These are phyloP conservation scores for Starmera quercuum DNA, from an alignment of 805 yeast species.

Conservation along the genomic window DNA sequence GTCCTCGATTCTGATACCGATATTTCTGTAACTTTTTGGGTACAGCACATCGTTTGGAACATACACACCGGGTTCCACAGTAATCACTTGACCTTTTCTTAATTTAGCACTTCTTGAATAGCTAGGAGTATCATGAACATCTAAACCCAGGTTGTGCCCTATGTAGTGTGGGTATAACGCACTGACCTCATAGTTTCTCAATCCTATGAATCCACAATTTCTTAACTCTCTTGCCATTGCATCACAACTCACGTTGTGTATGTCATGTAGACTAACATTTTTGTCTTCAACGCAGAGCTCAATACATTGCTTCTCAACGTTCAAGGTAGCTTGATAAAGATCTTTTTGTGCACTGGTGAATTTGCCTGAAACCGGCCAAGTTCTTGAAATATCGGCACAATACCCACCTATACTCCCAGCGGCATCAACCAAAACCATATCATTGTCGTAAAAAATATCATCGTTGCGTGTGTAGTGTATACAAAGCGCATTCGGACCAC, in stretches of 20 bases:
- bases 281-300: slow-evolving; percentile 50
- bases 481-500: slow-evolving; percentile 82
- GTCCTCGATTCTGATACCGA: slow-evolving; percentile 94
- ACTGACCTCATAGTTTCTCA: slow-evolving; percentile 46
- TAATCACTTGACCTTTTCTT: slow-evolving; percentile 70
- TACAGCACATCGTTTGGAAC: slow-evolving; percentile 63
- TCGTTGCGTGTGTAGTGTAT: slow-evolving; percentile 94
- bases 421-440: slow-evolving; percentile 88
- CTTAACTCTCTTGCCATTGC: slow-evolving; percentile 55
- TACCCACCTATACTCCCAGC: slow-evolving; percentile 93
- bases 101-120: slow-evolving; percentile 49
- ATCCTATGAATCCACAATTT: slow-evolving; percentile 58
- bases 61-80: slow-evolving; percentile 95
- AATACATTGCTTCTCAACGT: slow-evolving; percentile 75
- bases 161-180: slow-evolving; percentile 83
- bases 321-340: slow-evolving; percentile 79
- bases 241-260: slow-evolving; percentile 64
- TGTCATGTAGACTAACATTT: slow-evolving; percentile 55
- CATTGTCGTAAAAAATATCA: slow-evolving; percentile 67
- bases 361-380: slow-evolving; percentile 84
- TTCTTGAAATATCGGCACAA: slow-evolving; percentile 90
- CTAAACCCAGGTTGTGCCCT: slow-evolving; percentile 93
- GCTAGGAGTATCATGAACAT: slow-evolving; percentile 76
- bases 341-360: slow-evolving; percentile 79
- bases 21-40: slow-evolving; percentile 77